Percentiles rank a stretch among this genome's conserved stretches.
Evolutionary conservation across 331 rosid genomes (phyloP).

Genomic region (Quercus phellos): DNA sequence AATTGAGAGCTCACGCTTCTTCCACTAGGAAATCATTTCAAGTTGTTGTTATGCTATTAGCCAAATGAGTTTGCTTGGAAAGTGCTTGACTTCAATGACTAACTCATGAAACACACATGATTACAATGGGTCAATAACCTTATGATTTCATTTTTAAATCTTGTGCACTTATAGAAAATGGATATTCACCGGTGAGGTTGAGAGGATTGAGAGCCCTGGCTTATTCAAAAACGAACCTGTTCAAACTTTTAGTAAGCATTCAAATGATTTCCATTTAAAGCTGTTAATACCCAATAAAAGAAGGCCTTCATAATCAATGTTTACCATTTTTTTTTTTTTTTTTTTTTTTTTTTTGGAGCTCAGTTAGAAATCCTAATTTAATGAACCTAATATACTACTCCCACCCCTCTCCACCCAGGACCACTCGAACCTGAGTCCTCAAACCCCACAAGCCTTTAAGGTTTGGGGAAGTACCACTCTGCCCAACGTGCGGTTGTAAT

Average conservation of each 20-base stretch:
- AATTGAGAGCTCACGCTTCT: background rate
- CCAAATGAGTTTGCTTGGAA: background rate
- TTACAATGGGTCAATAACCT: background rate
- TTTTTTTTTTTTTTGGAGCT: too few relatives aligned
- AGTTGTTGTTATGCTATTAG: background rate
- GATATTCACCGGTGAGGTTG: background rate
- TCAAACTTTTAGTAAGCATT: background rate
- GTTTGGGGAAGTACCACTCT: too few relatives aligned
- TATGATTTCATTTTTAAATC: background rate
- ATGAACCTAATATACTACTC: too few relatives aligned
- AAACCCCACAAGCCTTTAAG: too few relatives aligned
- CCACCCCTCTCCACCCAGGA: too few relatives aligned
- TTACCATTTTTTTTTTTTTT: too few relatives aligned
- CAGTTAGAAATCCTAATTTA: too few relatives aligned
- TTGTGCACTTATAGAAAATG: background rate
- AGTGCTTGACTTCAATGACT: background rate
- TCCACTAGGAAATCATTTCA: background rate
- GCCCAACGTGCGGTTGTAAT: too few relatives aligned
- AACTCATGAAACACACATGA: background rate
- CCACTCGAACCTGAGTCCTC: too few relatives aligned
- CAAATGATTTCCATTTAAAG: background rate
- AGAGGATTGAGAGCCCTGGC: background rate
- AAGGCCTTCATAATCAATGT: too few relatives aligned
- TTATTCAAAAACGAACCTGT: background rate
- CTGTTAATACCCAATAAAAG: background rate